Evolutionary conservation across 1,284 basidiomycete genomes (phyloP).

Genomic region (Fomitopsis schrenkii): DNA sequence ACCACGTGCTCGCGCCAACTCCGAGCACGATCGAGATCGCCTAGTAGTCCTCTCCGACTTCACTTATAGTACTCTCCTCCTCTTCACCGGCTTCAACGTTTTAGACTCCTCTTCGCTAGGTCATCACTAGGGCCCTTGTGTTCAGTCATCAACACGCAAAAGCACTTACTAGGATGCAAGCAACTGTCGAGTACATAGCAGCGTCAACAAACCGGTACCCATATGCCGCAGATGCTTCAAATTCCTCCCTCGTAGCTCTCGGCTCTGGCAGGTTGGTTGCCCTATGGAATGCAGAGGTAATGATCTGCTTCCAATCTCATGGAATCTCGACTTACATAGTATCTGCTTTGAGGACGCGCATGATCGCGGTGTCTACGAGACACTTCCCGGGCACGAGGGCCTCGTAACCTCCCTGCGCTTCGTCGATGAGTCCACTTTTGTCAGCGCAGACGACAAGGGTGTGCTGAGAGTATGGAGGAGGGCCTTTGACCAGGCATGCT

Average conservation of each 20-base stretch:
- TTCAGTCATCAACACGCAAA: too few relatives aligned
- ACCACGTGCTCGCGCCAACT: neutral
- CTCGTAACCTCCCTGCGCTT: constrained; percentile 78
- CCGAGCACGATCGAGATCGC: constrained; percentile 2
- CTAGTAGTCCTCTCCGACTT: constrained; percentile 1
- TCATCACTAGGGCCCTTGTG: too few relatives aligned
- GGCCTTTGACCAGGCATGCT: constrained; percentile 35
- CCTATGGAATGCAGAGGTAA: constrained; percentile 69
- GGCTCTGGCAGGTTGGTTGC: constrained; percentile 76
- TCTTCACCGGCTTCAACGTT: neutral
- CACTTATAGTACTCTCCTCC: neutral
- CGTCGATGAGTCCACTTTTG: constrained; percentile 42
- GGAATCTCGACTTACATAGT: neutral
- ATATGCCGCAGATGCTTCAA: constrained; percentile 56
- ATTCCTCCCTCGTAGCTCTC: constrained; percentile 64
- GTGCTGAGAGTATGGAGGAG: constrained; percentile 51
- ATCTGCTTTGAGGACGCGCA: constrained; percentile 35
- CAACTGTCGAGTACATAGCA: constrained; percentile 64
- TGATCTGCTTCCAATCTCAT: constrained; percentile 4
- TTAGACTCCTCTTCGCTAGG: too few relatives aligned
- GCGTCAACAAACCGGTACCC: constrained; percentile 76
- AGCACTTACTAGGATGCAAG: constrained; percentile 5
- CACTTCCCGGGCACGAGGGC: constrained; percentile 72
- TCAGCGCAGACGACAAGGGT: constrained; percentile 77
- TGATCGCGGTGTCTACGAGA: constrained; percentile 57